Evolutionary conservation across 768 basidiomycete genomes (phyloP).

Genomic region (Naganishia kalamii): DNA sequence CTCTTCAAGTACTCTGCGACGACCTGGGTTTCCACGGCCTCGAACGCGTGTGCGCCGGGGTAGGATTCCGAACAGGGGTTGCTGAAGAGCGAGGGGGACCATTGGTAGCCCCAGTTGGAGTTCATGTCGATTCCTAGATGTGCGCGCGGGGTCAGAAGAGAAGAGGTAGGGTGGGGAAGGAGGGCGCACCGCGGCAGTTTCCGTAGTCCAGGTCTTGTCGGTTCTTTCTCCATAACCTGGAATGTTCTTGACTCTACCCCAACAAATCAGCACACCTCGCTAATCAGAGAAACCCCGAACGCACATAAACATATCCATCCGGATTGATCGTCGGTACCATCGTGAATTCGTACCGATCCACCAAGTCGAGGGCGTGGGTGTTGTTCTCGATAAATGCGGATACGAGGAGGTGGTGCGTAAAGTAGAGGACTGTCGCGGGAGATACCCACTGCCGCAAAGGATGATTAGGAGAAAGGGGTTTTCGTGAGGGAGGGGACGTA

Average conservation of each 20-base stretch:
- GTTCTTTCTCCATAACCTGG: conserved; percentile 54
- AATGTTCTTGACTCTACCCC: conserved; percentile 66
- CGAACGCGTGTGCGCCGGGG: conserved; percentile 66
- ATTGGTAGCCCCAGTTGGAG: conserved; percentile 69
- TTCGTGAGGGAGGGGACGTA: conserved; percentile 40
- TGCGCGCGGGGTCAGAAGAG: conserved; percentile 39
- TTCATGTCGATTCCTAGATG: conserved; percentile 68
- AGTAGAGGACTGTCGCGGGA: conserved; percentile 63
- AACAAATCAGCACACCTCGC: conserved; percentile 51
- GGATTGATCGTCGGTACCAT: conserved; percentile 45
- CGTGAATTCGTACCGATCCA: conserved; percentile 51
- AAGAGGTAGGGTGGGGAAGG: background rate
- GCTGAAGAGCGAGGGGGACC: conserved; percentile 49
- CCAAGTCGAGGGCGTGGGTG: conserved; percentile 51
- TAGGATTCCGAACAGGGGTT: conserved; percentile 70
- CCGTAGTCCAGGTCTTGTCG: conserved; percentile 41
- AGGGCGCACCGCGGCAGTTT: conserved; percentile 38
- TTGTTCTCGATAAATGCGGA: conserved; percentile 49
- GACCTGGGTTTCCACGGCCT: conserved; percentile 68
- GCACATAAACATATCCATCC: conserved; percentile 46
- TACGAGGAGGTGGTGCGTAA: conserved; percentile 63
- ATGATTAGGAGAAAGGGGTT: background rate
- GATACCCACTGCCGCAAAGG: conserved; percentile 63
- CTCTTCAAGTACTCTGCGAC: conserved; percentile 60
- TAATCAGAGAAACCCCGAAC: conserved; percentile 1